A percentile compares a stretch with the other conserved stretches of the same genome.
phyloP scores from a whole-genome alignment of 768 basidiomycete genomes.

The Strobilomyces dryophilus region DNA sequence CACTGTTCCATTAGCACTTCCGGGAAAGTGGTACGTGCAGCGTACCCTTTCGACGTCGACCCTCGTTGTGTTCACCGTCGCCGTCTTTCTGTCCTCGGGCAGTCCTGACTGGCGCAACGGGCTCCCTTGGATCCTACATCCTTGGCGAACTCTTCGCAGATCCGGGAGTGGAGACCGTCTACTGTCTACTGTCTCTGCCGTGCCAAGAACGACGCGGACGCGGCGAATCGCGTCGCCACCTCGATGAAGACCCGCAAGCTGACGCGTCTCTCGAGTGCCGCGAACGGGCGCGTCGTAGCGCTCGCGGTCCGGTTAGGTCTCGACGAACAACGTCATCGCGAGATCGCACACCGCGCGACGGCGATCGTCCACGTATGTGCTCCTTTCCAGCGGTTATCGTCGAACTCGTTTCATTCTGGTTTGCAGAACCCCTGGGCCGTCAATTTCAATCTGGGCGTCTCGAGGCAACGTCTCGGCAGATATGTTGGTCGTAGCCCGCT shows the following conservation, averaged over 20 bases:
- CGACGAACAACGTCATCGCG: constrained; percentile 31
- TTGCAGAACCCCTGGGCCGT: constrained; percentile 53
- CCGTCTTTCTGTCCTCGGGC: constrained; percentile 8
- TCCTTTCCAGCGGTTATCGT: neutral
- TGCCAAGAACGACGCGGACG: constrained; percentile 42
- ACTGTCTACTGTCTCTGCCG: constrained; percentile 53
- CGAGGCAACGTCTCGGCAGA: constrained; percentile 9
- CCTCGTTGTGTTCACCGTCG: neutral
- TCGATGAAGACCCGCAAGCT: constrained; percentile 40
- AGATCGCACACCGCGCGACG: constrained; percentile 35
- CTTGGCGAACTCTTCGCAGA: constrained; percentile 41
- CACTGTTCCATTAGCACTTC: constrained; percentile 6
- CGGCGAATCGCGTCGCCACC: constrained; percentile 36
- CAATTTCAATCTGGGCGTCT: constrained; percentile 44
- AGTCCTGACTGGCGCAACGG: constrained; percentile 51
- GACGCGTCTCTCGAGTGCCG: constrained; percentile 1
- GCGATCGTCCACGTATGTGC: constrained; percentile 43
- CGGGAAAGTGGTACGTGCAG: constrained; percentile 15
- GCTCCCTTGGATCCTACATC: constrained; percentile 51
- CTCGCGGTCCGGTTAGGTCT: constrained; percentile 44
- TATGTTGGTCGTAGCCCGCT: no score
- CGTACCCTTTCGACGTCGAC: neutral
- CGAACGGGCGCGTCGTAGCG: constrained; percentile 32
- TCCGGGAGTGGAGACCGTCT: constrained; percentile 37
- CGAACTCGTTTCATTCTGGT: neutral